These are phyloP conservation scores for Mucor indicus DNA, from an alignment of 371 early-diverging fungal genomes.

Conservation along the genomic window DNA sequence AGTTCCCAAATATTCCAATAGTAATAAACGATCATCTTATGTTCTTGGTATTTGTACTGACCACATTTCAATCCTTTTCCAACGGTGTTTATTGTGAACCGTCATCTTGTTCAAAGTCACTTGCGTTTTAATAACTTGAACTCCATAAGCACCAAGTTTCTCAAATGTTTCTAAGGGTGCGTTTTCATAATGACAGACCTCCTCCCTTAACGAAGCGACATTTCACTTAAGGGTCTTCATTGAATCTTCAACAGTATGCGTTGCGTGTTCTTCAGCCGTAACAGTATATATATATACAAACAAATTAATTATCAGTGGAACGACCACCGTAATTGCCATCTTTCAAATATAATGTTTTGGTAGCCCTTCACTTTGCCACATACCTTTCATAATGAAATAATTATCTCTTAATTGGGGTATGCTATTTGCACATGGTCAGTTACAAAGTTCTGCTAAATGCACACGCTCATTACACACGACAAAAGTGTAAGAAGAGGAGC, in stretches of 20 bases:
- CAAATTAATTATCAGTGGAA: conserved; percentile 9
- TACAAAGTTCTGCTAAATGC: too few species aligned
- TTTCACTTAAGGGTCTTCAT: conserved; percentile 13
- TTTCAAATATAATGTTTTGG: conserved; percentile 13
- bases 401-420: background rate
- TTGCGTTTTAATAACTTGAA: conserved; percentile 14
- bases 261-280: conserved; percentile 11
- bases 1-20: conserved; percentile 9
- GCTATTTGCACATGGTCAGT: too few species aligned
- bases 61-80: conserved; percentile 14
- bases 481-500: too few species aligned
- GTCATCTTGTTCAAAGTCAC: conserved; percentile 13
- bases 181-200: conserved; percentile 12
- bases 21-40: conserved; percentile 10
- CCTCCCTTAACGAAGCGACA: conserved; percentile 10
- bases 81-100: conserved; percentile 7
- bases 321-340: conserved; percentile 13
- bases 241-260: conserved; percentile 12
- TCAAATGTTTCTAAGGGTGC: conserved; percentile 12
- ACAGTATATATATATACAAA: conserved; percentile 10
- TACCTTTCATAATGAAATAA: conserved; percentile 13
- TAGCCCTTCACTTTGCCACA: conserved; percentile 11
- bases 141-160: conserved; percentile 9
- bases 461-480: too few species aligned
- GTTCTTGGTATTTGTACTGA: conserved; percentile 15